These are phyloP conservation scores for Fusarium anthophilum DNA, from an alignment of 2,329 filamentous ascomycete genomes.

Conservation along the genomic window DNA sequence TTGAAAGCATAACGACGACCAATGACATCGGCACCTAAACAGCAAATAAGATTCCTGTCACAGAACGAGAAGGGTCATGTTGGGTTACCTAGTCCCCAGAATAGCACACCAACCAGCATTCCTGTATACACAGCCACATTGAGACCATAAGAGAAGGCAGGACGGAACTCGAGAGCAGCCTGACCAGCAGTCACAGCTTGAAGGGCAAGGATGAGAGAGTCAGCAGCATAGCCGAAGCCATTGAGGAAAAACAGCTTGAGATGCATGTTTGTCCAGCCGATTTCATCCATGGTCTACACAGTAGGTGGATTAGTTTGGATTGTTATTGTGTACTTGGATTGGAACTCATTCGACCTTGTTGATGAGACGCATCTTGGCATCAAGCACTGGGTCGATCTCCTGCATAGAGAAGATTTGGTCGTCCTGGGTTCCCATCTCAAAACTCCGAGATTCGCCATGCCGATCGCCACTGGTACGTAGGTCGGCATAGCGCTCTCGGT, in stretches of 20 bases:
- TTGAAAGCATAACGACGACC: neutral
- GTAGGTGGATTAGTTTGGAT: neutral
- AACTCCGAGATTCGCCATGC: neutral
- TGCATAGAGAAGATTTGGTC: neutral
- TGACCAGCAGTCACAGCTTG: neutral
- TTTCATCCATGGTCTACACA: neutral
- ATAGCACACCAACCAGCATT: neutral
- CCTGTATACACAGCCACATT: neutral
- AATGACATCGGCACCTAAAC: neutral
- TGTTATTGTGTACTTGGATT: accelerated
- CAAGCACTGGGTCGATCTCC: neutral
- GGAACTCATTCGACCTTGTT: neutral
- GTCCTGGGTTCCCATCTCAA: neutral
- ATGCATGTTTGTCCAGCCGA: neutral
- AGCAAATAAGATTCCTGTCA: neutral
- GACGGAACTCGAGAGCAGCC: neutral
- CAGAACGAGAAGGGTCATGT: no score
- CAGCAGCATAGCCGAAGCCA: neutral
- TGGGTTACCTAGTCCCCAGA: neutral
- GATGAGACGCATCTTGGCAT: neutral
- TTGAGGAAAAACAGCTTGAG: neutral
- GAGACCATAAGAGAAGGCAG: neutral
- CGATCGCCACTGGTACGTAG: neutral
- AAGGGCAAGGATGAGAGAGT: neutral
- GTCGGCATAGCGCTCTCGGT: neutral